These are phyloP conservation scores for Linnemannia hyalina DNA, from an alignment of 192 early-diverging fungal species.

Conservation along the genomic window DNA sequence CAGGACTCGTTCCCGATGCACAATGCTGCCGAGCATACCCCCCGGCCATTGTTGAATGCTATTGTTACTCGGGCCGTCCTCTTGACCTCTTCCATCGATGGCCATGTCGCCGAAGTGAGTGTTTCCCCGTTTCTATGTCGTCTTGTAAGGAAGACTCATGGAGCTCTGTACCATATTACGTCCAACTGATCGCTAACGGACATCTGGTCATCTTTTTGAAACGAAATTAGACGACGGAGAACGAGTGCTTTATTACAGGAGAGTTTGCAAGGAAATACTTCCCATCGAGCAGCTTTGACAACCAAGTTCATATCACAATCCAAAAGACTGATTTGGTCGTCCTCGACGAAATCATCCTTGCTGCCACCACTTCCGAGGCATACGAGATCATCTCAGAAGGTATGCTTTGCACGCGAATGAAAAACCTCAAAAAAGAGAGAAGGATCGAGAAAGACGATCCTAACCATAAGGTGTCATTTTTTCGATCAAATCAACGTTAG, in stretches of 20 bases:
- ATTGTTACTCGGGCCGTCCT: slow-evolving; percentile 47
- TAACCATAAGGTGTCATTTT: background rate
- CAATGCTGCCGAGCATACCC: slow-evolving; percentile 4
- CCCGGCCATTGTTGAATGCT: slow-evolving; percentile 24
- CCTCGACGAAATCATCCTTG: slow-evolving; percentile 73
- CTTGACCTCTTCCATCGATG: slow-evolving; percentile 51
- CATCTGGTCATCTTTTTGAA: background rate
- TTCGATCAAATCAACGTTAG: slow-evolving; percentile 9
- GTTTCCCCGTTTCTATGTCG: background rate
- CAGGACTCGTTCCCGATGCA: slow-evolving; percentile 42
- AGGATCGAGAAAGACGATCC: background rate
- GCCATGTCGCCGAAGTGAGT: slow-evolving; percentile 43
- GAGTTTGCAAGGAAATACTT: slow-evolving; percentile 45
- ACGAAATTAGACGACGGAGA: slow-evolving; percentile 25
- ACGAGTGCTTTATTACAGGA: slow-evolving; percentile 44
- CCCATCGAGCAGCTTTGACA: slow-evolving; percentile 25
- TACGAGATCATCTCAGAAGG: slow-evolving; percentile 58
- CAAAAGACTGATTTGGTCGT: slow-evolving; percentile 63
- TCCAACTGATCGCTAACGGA: background rate
- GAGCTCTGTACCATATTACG: no score
- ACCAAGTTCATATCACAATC: slow-evolving; percentile 41
- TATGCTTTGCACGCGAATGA: background rate
- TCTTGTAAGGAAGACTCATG: background rate
- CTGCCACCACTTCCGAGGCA: slow-evolving; percentile 64
- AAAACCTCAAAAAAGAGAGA: background rate